Base-by-base conservation (phyloP, 208 protist species). In the Leishmania braziliensis region DNA sequence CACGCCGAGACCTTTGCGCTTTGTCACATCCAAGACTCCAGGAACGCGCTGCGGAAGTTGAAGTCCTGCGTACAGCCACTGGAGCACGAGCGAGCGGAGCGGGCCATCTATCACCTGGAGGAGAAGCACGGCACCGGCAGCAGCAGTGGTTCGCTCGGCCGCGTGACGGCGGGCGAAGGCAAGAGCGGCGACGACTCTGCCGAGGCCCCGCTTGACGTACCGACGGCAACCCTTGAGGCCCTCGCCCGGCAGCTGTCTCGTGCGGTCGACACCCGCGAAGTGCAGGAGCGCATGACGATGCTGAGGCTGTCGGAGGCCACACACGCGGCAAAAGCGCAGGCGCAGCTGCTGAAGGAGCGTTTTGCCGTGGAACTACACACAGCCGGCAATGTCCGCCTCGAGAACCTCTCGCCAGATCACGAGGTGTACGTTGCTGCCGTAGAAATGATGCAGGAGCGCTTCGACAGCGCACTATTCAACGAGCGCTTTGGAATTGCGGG, bases 371-470 rank as follows among this genome's bases (percentile, higher is more conserved):
- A 98, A 83, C 84, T 98, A 14, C 77, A 97, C 75, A 97, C 95
- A 4, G 96, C 94, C 72, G 97, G 97, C 43, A 98, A 97, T 78
- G 90, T 98, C 36, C 90, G 95, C 9, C 80, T 98, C 2, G 97
- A 98, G 75, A 91, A 95, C 60, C 86, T 95, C 26, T 48, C 29
- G 43, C 58, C 84, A 16, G 72, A 81, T 18, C 81, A 86, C n/a
- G 95, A 97, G 62, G 84, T 89, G 88, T 97, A 86, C 88, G 76
- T 84, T 0, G 91, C 80, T 20, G 95, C 92, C 14, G 86, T 82
- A 23, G 93, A 95, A 43, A 80, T 98, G 16, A 20, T 98, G 1
- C 66, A 84, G 23, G 82, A 75, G 20, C 93, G 95, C 68, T 98
- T 98, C 84, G 86, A 92, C 74, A 51, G 60, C 1, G 56, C 69